Conservation (phyloP, 2,329 filamentous ascomycete genomes). For the Chrysoporthe puriensis region DNA sequence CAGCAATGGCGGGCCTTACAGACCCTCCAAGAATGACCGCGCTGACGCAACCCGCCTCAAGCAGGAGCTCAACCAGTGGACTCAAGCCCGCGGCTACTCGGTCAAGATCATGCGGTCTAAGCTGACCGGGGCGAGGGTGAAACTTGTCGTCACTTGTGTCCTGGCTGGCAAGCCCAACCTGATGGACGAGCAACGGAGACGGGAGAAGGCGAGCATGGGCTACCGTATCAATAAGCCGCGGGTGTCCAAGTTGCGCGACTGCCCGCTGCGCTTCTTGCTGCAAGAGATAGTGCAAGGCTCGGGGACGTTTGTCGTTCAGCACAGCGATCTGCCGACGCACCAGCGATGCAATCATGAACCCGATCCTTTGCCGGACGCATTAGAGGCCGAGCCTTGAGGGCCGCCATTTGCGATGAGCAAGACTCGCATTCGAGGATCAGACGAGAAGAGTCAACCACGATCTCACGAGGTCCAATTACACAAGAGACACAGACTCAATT, state of each 20-base stretch:
- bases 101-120: conserved; percentile 27
- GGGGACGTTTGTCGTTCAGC: conserved; percentile 23
- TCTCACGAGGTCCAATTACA: neutral
- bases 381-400: neutral
- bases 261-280: conserved; percentile 24
- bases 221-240: conserved; percentile 24
- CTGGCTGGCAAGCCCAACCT: conserved; percentile 15
- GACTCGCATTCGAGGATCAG: neutral
- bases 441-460: neutral
- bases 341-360: conserved; percentile 28
- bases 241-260: conserved; percentile 22
- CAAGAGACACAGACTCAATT: neutral
- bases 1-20: conserved; percentile 24
- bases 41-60: conserved; percentile 17
- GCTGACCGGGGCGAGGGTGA: conserved; percentile 28
- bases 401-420: neutral
- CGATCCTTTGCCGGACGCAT: conserved; percentile 1
- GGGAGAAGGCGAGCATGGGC: conserved; percentile 11
- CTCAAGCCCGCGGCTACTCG: conserved; percentile 26
- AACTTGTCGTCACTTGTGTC: conserved; percentile 24
- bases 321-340: conserved; percentile 6
- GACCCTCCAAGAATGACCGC: conserved; percentile 10
- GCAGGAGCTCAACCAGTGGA: conserved; percentile 27
- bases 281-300: conserved; percentile 26
- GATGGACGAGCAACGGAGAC: conserved; percentile 18